phyloP scores from a whole-genome alignment of 2,329 filamentous ascomycete genomes.

The Endoconidiophora polonica region DNA sequence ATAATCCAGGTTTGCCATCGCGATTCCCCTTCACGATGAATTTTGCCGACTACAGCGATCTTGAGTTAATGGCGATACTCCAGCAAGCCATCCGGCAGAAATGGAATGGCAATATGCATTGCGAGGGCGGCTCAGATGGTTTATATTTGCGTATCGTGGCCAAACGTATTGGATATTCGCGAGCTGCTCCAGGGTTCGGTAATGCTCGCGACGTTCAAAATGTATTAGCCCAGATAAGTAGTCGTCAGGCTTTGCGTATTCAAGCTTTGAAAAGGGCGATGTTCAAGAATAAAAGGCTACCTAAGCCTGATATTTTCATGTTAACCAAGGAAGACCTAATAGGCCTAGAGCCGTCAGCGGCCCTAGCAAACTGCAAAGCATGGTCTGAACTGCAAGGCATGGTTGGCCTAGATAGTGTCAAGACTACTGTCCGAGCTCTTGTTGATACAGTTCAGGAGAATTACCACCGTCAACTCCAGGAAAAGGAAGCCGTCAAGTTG shows the following conservation, averaged over 20 bases:
- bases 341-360: conserved; percentile 45
- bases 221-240: conserved; percentile 31
- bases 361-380: conserved; percentile 32
- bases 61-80: conserved; percentile 47
- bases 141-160: conserved; percentile 48
- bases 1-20: conserved; percentile 55
- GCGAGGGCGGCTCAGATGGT: conserved; percentile 41
- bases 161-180: conserved; percentile 41
- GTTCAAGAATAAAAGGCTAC: conserved; percentile 20
- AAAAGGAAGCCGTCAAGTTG: conserved; percentile 41
- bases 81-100: conserved; percentile 34
- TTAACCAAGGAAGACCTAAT: conserved; percentile 50
- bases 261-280: conserved; percentile 1
- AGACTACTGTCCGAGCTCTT: conserved; percentile 39
- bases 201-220: conserved; percentile 59
- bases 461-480: conserved; percentile 46
- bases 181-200: conserved; percentile 51
- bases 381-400: conserved; percentile 42
- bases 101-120: conserved; percentile 37
- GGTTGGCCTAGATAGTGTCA: conserved; percentile 45
- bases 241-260: conserved; percentile 43
- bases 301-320: conserved; percentile 27
- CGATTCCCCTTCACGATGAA: conserved; percentile 49
- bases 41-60: conserved; percentile 53
- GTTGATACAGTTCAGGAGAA: conserved; percentile 47